A percentile compares a stretch with the other conserved stretches of the same genome.
These are phyloP conservation scores for Cornus florida DNA, from an alignment of 148 eudicot species.

Conservation along the genomic window DNA sequence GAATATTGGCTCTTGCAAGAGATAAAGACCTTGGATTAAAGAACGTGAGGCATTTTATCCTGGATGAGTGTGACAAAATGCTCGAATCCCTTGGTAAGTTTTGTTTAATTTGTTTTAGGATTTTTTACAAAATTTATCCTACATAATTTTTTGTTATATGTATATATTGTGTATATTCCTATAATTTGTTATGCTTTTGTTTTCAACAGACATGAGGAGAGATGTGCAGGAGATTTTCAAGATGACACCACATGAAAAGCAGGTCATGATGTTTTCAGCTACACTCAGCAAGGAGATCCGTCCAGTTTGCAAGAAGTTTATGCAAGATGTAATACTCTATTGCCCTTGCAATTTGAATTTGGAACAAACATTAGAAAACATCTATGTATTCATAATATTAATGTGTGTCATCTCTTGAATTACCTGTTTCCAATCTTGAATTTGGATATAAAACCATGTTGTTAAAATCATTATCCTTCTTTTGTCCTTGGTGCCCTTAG, in stretches of 20 bases:
- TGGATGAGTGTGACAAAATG: slow-evolving; percentile 67
- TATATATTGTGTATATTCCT: neutral
- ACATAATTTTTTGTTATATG: neutral
- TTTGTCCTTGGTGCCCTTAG: no score
- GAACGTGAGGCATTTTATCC: slow-evolving; percentile 66
- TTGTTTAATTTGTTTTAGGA: neutral
- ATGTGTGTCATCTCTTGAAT: no score
- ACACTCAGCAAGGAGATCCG: slow-evolving; percentile 51
- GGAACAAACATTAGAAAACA: no score
- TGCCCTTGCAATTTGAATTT: neutral
- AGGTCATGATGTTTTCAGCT: slow-evolving; percentile 53
- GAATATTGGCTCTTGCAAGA: slow-evolving; percentile 50
- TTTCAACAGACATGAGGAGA: slow-evolving; percentile 36
- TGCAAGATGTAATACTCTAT: slow-evolving; percentile 40
- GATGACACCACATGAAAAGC: slow-evolving; percentile 50
- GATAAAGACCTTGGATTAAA: slow-evolving; percentile 52
- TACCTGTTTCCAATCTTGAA: no score
- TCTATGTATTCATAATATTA: no score
- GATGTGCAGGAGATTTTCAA: slow-evolving; percentile 46
- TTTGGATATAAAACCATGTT: no score
- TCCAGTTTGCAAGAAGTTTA: slow-evolving; percentile 50
- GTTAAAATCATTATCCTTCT: no score
- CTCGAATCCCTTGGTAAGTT: slow-evolving; percentile 58
- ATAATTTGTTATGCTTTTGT: neutral
- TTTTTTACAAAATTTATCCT: neutral